Percentiles rank a stretch among this genome's conserved stretches.
phyloP scores from a whole-genome alignment of 768 basidiomycete genomes.

The Pilatotrama ljubarskyi region DNA sequence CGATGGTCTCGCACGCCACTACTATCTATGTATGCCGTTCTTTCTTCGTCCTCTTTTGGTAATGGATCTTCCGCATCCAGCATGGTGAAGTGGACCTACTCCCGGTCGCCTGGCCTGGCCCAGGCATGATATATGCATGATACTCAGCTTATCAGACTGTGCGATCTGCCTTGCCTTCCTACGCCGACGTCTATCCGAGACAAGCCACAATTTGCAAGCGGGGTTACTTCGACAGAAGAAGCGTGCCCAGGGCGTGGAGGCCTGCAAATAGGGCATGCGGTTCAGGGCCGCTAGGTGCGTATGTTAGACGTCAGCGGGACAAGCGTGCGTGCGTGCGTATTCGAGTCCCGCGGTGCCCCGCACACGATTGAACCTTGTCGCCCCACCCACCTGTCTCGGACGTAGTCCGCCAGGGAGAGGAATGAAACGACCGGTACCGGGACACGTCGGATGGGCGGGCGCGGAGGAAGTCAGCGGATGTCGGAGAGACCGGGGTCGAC shows the following conservation, averaged over 20 bases:
- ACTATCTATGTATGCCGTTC: slow-evolving; percentile 14
- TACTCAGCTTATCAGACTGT: slow-evolving; percentile 3
- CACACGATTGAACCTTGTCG: background rate
- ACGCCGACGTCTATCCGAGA: slow-evolving; percentile 1
- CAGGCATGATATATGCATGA: slow-evolving; percentile 9
- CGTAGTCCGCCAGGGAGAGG: background rate
- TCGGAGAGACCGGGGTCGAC: background rate
- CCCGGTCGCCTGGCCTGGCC: background rate
- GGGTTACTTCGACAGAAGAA: background rate
- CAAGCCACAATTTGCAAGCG: background rate
- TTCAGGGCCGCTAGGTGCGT: background rate
- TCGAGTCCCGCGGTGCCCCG: background rate
- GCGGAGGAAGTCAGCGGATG: background rate
- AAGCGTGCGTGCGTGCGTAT: background rate
- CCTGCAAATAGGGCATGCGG: background rate
- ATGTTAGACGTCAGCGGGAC: slow-evolving; percentile 8
- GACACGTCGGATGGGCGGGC: background rate
- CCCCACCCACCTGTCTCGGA: background rate
- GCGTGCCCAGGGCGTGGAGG: slow-evolving; percentile 9
- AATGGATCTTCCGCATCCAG: slow-evolving; percentile 10
- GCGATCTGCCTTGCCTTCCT: background rate
- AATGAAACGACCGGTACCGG: background rate
- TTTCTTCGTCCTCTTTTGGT: background rate
- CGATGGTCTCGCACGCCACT: slow-evolving; percentile 3
- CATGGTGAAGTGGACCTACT: background rate